Evolutionary conservation across 2,329 filamentous ascomycete species (phyloP), one percentile per base, ranked within the genome.

Genomic region (Cordyceps sp.): DNA sequence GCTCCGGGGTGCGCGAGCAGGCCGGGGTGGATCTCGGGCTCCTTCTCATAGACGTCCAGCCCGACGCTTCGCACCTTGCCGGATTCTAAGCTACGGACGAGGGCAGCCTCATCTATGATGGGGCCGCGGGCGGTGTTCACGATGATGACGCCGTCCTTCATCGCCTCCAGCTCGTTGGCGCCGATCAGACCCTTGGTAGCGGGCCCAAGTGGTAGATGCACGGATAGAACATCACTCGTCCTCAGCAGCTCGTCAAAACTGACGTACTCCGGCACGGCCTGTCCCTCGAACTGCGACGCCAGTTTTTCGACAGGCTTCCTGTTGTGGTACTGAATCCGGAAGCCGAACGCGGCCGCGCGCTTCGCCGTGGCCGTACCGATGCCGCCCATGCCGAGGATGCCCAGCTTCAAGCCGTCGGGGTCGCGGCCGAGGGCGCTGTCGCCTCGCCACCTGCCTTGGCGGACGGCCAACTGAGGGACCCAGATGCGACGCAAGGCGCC

Each of bases 401-500:
- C 69, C 55, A 28, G 61, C 58, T 33, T 69, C 50, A 81, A 78
- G 16, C 73, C 74, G 45, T 78, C 57, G 1, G 77, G 78, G 43
- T 82, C 76, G 42, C 75, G 73, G 2, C 76, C 77, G 3, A 63
- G 51, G 12, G 36, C 33, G 6, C 12, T 48, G 3, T 69, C 73
- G 36, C 62, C 61, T 19, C 46, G 41, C 68, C 73, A 83, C 29
- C 69, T 58, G 0, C 67, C 66, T 15, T 64, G 53, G 13, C 77
- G 63, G 9, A 81, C 55, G 3, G 64, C 61, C 5, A 59, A 43
- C 56, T 81, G 70, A 25, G 69, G 40, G 2, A 62, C 55, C 49
- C 78, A 78, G 50, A 78, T 74, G 36, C 69, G 68, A 22, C 78
- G 62, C 24, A 83, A 53, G 1, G 77, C 73, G 4, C 76, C 78